Evolutionary conservation across 73 alveolate species (phyloP), one percentile per base, ranked within the genome.

Genomic region (Paramecium primaurelia): DNA sequence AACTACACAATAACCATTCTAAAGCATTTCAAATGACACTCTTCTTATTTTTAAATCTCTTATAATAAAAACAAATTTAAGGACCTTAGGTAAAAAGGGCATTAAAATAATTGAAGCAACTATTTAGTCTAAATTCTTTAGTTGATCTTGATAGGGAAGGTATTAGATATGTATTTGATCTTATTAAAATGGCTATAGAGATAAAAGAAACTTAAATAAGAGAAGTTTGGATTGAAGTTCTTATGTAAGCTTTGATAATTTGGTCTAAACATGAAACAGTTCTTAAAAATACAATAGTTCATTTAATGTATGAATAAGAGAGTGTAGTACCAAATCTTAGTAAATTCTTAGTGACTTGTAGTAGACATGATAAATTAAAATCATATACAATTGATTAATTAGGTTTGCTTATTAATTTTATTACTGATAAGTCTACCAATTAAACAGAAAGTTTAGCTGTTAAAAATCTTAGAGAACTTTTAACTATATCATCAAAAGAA

Each of bases 391-490:
- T 73, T 30, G 87, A 73, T 36, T 73, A 73, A 73, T 18, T 73
- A 2, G 36, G 40, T 14, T 44, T 73, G 5, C 58, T 73, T 44
- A 40, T 73, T 5, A 73, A 37, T 38, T 73, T 30, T 73, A 73
- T 73, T 73, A 37, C 87, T 37, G 58, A 73, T 4, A 73, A 73
- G 18, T 73, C 87, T 30, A 73, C 87, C 6, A 73, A 73, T 20
- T 73, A 73, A 38, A 73, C 87, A 2, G 87, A 73, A 14, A 73
- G 87, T 37, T 11, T 73, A 4, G 87, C 87, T 4, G 87, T 73
- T 20, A 73, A 73, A 40, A 73, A 73, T 14, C 38, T 73, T 1
- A 73, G 87, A 73, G 87, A 73, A 73, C 22, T 73, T 9, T 20
- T 73, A 14, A 30, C 60, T 36, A 30, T 22, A 14, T 30, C 87